Base-by-base conservation (phyloP, 495 filamentous ascomycete species). In the Penicillium odoratum region DNA sequence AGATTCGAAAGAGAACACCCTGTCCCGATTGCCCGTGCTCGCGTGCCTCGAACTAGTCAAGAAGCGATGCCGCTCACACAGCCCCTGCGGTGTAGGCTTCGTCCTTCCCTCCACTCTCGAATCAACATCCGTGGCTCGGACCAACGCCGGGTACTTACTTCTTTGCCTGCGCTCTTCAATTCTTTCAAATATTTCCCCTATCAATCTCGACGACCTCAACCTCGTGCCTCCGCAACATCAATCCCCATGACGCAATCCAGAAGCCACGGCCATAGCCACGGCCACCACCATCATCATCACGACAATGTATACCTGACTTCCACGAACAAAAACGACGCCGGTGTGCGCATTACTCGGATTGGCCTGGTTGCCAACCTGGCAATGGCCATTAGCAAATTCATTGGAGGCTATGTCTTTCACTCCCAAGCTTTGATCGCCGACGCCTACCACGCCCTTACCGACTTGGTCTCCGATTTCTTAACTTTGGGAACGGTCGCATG, bases 401-500 rank as follows among this genome's bases (percentile, higher is more conserved):
- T 91, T 42, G 94, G 93, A 34, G 94, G 94, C 58, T 97, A 94
- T 71, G 78, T 86, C 57, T 96, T 98, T 76, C 91, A 96, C 74
- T 96, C 92, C 25, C 91, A 97, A 74, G 86, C 91, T 52, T 87
- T 98, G 73, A 83, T 95, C 58, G 94, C 94, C 59, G 94, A 98
- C 74, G 94, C 92, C 51, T 91, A 95, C 72, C 94, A 98, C 75
- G 91, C 91, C 50, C 78, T 97, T 38, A 96, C 93, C 28, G 94
- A 98, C 74, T 82, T 98, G 18, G 91, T 96, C 52, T 96, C 91
- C 44, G 94, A 98, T 72, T 81, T 98, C 64, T 84, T 97, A 67
- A 98, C 94, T 1, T 79, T 98, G 34, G 89, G 88, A 7, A 98
- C 94, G 29, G 91, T 98, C 51, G 88, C 92, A 1, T 96, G 90